A percentile compares a stretch with the other conserved stretches of the same genome.
Conservation (phyloP, 2,329 filamentous ascomycete species). For the Ophiostoma sp. region DNA sequence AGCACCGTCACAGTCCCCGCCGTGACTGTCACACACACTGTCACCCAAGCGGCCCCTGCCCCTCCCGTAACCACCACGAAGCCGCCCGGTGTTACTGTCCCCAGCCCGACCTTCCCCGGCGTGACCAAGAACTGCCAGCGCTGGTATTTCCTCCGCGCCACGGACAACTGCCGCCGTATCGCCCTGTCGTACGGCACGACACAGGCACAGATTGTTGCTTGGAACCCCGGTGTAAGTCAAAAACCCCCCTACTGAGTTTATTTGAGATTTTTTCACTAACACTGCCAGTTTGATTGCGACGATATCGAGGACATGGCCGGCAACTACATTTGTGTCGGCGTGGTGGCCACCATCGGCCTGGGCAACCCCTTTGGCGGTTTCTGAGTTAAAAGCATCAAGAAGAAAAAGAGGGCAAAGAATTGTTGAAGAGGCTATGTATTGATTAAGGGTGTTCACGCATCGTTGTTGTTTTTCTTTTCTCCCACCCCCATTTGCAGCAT, state of each 20-base stretch:
- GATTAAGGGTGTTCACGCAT: neutral
- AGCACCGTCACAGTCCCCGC: slow-evolving; percentile 14
- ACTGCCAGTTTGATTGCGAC: slow-evolving; percentile 25
- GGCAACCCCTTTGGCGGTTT: slow-evolving; percentile 6
- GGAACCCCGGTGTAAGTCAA: slow-evolving; percentile 25
- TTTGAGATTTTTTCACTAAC: neutral
- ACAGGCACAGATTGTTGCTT: slow-evolving; percentile 10
- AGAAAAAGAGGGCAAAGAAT: neutral
- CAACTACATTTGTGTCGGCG: slow-evolving; percentile 25
- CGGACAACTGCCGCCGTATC: slow-evolving; percentile 23
- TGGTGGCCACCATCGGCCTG: neutral
- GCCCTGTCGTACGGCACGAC: slow-evolving; percentile 14
- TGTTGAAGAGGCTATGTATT: neutral
- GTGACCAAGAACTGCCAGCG: slow-evolving; percentile 20
- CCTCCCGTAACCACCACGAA: slow-evolving; percentile 11
- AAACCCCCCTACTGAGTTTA: neutral
- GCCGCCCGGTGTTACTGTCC: neutral
- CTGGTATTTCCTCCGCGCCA: slow-evolving; percentile 13
- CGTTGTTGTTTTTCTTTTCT: neutral
- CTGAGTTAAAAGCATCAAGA: neutral
- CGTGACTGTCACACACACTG: neutral
- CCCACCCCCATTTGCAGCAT: neutral
- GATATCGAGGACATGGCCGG: slow-evolving; percentile 26
- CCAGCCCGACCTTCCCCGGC: slow-evolving; percentile 19
- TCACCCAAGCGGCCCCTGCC: neutral